A percentile compares a stretch with the other conserved stretches of the same genome.
These are phyloP conservation scores for Mrakia gelida DNA, from an alignment of 768 basidiomycete genomes.

Conservation along the genomic window DNA sequence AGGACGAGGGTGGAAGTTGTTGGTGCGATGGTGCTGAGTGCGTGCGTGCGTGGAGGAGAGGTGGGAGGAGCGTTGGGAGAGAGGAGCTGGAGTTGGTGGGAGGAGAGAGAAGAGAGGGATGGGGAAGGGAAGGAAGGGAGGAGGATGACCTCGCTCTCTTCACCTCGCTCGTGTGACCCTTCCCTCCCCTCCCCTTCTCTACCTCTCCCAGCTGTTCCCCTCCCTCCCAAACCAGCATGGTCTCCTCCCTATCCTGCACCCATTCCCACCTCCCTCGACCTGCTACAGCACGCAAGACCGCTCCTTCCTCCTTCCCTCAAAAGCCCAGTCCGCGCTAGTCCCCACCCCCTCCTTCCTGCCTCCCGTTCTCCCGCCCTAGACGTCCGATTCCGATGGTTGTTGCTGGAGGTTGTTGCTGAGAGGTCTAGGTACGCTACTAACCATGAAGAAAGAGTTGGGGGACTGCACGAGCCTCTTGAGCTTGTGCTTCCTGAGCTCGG, in stretches of 20 bases:
- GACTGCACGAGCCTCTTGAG: constrained; percentile 98
- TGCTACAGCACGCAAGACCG: not conserved
- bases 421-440: not conserved
- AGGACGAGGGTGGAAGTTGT: not conserved
- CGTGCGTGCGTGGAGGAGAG: not conserved
- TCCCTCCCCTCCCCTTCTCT: not conserved
- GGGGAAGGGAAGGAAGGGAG: not conserved
- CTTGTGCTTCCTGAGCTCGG: constrained; percentile 89
- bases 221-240: not conserved
- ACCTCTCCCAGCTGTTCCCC: not conserved
- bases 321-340: not conserved
- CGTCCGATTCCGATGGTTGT: too few species aligned
- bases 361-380: not conserved
- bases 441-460: constrained; percentile 98
- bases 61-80: not conserved
- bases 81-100: not conserved
- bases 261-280: not conserved
- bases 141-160: not conserved
- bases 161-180: not conserved
- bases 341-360: not conserved
- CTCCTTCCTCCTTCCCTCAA: not conserved
- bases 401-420: not conserved
- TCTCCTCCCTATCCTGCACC: not conserved
- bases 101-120: not conserved
- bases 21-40: not conserved